Evolutionary conservation across 106 monocot genomes (phyloP), one percentile per base, ranked within the genome.

Genomic region (Posidonia australis): DNA sequence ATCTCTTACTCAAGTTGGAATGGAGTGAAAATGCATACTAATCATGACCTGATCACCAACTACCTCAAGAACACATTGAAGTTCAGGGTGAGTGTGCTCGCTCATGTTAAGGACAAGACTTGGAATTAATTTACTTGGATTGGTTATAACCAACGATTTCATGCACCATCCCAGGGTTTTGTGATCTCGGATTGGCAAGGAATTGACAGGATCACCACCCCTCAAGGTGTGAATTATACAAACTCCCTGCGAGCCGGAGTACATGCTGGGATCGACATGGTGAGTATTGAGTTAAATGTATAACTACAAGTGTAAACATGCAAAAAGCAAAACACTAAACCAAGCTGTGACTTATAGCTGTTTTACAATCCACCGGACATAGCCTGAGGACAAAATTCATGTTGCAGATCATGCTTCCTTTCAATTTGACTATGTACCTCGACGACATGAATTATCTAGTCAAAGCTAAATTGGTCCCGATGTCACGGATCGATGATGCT

Each of bases 401-500:
- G 7, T 36, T 54, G 44, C 77, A 85, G 85, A 62, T 85, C 41
- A 85, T 85, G 85, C 52, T 85, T 41, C 81, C 85, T 42, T 64
- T 68, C 36, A 36, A 36, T 7, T 36, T 36, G 7, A 36, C 36
- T 2, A 61, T 44, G 1, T 85, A 58, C 72, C 71, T 81, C 28
- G 13, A 62, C 28, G 47, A 76, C 63, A 42, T 81, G 65, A 73
- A 72, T 0, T 64, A 28, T 46, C 81, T 78, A 20, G 76, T 81
- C 10, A 52, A 78, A 20, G 63, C 64, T n/a, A 70, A 54, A 21
- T 32, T 62, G 0, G 68, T 85, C 58, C 63, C 71, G 12, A 69
- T 85, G 81, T 72, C 72, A 51, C 62, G 85, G 70, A 78, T 85
- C 57, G 73, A 85, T 26, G 85, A 85, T 45, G 85, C 81, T 6